phyloP scores from a whole-genome alignment of 2,329 filamentous ascomycete species.

The Colletotrichum siamense region DNA sequence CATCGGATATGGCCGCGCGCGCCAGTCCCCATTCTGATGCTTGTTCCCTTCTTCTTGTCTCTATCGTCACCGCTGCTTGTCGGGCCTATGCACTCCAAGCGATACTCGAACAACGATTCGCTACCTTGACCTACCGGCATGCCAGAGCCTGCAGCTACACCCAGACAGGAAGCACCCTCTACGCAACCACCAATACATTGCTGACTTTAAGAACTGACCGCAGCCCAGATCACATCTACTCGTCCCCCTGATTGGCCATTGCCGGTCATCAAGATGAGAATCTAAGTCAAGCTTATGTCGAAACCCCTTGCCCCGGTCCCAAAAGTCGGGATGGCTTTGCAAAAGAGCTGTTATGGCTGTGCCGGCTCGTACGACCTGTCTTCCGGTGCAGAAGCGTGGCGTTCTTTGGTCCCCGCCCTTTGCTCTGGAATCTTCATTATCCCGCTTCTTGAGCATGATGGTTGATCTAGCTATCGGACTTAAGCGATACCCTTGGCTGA shows the following conservation, averaged over 20 bases:
- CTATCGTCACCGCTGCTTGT: not conserved
- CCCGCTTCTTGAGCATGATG: not conserved
- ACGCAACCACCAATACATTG: not conserved
- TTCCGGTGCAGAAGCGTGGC: not conserved
- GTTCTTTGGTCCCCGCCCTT: not conserved
- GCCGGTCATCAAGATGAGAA: not conserved
- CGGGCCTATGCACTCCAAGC: not conserved
- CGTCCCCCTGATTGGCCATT: not conserved
- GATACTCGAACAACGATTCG: not conserved
- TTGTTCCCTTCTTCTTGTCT: not conserved
- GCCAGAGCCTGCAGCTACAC: not conserved
- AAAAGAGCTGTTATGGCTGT: not conserved
- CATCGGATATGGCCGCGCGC: not conserved
- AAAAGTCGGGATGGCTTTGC: not conserved
- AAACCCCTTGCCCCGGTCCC: not conserved
- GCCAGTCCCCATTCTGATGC: not conserved
- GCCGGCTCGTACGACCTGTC: not conserved
- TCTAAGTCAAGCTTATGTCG: conserved; percentile 8
- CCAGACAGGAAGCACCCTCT: not conserved
- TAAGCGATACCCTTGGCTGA: not conserved
- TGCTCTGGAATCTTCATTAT: not conserved
- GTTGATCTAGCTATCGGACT: conserved; percentile 1
- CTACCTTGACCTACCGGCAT: not conserved
- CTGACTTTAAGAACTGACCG: not conserved
- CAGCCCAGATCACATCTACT: not conserved